These are phyloP conservation scores for Suaeda aralocaspica DNA, from an alignment of 148 eudicot genomes.

Conservation along the genomic window DNA sequence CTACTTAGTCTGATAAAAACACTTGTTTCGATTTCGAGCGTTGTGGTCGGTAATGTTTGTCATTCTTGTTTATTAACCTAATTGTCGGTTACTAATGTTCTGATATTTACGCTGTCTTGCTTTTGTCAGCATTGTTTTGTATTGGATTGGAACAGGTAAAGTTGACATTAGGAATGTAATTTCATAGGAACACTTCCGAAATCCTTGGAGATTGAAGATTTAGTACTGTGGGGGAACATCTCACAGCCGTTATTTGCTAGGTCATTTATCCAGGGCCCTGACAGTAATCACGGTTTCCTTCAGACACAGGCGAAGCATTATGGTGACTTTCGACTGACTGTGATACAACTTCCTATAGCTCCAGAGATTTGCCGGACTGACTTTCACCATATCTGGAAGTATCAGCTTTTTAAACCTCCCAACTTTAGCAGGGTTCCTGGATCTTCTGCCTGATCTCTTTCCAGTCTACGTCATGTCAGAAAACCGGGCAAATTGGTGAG, in stretches of 20 bases:
- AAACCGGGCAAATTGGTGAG: slow-evolving; percentile 37
- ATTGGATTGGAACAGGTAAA: slow-evolving; percentile 55
- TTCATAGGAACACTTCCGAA: slow-evolving; percentile 82
- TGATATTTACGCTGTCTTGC: slow-evolving; percentile 2
- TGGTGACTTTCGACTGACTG: slow-evolving; percentile 54
- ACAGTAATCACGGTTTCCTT: slow-evolving; percentile 38
- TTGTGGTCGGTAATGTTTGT: slow-evolving; percentile 78
- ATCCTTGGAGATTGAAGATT: slow-evolving; percentile 88
- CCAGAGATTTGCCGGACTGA: slow-evolving; percentile 63
- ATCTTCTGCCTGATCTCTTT: slow-evolving; percentile 54
- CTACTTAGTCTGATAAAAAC: slow-evolving; percentile 73
- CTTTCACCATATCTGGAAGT: slow-evolving; percentile 43
- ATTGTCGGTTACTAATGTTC: background rate
- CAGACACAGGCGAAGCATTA: slow-evolving; percentile 27
- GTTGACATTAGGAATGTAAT: slow-evolving; percentile 65
- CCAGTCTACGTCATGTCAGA: slow-evolving; percentile 36
- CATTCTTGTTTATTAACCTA: background rate
- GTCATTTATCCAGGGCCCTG: slow-evolving; percentile 64
- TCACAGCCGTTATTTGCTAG: slow-evolving; percentile 64
- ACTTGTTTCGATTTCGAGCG: slow-evolving; percentile 88
- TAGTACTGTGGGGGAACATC: slow-evolving; percentile 52
- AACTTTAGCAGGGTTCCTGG: slow-evolving; percentile 60
- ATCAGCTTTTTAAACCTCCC: slow-evolving; percentile 49
- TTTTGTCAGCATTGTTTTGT: slow-evolving; percentile 14
- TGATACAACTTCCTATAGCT: slow-evolving; percentile 80